phyloP scores from a whole-genome alignment of 1,284 basidiomycete species.

The Mixia osmundae region DNA sequence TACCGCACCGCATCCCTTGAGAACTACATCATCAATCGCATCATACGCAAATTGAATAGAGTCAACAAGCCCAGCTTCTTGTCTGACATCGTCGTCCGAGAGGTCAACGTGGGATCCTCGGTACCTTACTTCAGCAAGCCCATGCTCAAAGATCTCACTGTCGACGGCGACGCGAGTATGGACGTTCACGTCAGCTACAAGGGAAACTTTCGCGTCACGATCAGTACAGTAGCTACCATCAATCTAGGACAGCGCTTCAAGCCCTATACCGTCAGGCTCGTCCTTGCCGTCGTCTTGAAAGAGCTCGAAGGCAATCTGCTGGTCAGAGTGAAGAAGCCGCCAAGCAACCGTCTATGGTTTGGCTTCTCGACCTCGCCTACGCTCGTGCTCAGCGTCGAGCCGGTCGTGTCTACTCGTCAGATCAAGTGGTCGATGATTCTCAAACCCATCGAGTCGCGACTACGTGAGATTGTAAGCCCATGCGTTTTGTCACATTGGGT shows the following conservation, averaged over 20 bases:
- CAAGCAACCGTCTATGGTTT: slow-evolving; percentile 90
- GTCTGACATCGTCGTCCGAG: slow-evolving; percentile 58
- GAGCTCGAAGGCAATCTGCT: slow-evolving; percentile 76
- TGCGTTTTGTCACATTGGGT: background rate
- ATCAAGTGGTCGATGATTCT: slow-evolving; percentile 83
- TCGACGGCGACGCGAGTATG: slow-evolving; percentile 71
- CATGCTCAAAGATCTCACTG: slow-evolving; percentile 86
- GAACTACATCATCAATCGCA: slow-evolving; percentile 51
- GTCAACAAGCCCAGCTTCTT: slow-evolving; percentile 72
- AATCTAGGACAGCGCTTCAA: slow-evolving; percentile 39
- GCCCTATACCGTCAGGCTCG: slow-evolving; percentile 66
- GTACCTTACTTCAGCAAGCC: slow-evolving; percentile 47
- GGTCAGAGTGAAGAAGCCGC: slow-evolving; percentile 79
- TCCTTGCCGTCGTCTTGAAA: slow-evolving; percentile 57
- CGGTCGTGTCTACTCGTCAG: slow-evolving; percentile 71
- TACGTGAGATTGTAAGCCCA: slow-evolving; percentile 50
- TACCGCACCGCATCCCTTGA: slow-evolving; percentile 29
- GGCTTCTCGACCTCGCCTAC: slow-evolving; percentile 81
- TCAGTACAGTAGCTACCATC: slow-evolving; percentile 69
- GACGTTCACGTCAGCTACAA: slow-evolving; percentile 67
- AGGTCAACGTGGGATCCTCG: slow-evolving; percentile 66
- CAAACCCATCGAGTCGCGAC: slow-evolving; percentile 61
- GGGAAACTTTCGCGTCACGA: slow-evolving; percentile 66
- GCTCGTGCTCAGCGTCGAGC: slow-evolving; percentile 71
- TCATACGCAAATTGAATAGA: slow-evolving; percentile 82